phyloP scores from a whole-genome alignment of 495 filamentous ascomycete species.

The Cercophora scortea region DNA sequence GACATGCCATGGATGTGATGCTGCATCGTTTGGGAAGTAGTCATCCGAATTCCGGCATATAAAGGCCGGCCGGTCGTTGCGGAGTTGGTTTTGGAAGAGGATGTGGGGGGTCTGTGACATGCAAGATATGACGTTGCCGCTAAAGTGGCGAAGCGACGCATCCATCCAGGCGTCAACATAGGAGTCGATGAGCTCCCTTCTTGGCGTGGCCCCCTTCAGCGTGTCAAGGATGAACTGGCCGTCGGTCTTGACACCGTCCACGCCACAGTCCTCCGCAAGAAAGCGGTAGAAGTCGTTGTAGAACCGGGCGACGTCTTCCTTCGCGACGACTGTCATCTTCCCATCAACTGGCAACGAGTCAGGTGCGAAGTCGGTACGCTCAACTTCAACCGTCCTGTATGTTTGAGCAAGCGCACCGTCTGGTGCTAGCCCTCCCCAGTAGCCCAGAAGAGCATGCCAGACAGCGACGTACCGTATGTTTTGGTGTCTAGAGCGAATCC shows the following conservation, averaged over 20 bases:
- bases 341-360: constrained; percentile 48
- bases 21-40: constrained; percentile 74
- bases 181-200: constrained; percentile 57
- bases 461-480: constrained; percentile 81
- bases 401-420: constrained; percentile 33
- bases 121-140: constrained; percentile 74
- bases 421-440: constrained; percentile 87
- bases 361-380: constrained; percentile 39
- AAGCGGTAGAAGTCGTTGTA: constrained; percentile 91
- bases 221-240: constrained; percentile 82
- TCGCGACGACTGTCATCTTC: constrained; percentile 64
- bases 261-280: constrained; percentile 49
- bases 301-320: constrained; percentile 61
- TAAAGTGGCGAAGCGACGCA: constrained; percentile 68
- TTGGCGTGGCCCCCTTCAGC: constrained; percentile 55
- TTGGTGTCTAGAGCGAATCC: constrained; percentile 61
- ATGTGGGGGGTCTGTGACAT: constrained; percentile 83
- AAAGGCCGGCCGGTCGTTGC: constrained; percentile 57
- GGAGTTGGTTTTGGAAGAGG: constrained; percentile 75
- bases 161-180: constrained; percentile 87
- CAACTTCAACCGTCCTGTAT: constrained; percentile 70
- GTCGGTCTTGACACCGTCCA: constrained; percentile 86
- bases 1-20: constrained; percentile 86
- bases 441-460: constrained; percentile 93
- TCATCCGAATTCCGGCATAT: constrained; percentile 87